Evolutionary conservation across 352 stramenopile genomes (phyloP).

Genomic region (Phytophthora constricta): DNA sequence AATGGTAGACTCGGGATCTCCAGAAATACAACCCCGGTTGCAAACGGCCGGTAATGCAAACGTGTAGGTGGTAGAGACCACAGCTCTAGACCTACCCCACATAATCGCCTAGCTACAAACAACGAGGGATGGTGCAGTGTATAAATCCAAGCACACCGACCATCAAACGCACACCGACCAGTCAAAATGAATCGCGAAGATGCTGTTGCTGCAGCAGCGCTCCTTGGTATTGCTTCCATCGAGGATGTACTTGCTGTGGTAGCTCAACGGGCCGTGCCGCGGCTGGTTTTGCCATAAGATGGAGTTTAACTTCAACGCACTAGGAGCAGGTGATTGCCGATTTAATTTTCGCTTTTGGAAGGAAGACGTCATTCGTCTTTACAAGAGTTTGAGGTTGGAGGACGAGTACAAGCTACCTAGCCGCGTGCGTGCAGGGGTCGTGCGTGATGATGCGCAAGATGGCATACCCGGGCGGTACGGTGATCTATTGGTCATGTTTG

Average conservation of each 20-base stretch:
- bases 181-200: not conserved
- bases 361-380: not conserved
- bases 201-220: not conserved
- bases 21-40: too few species aligned
- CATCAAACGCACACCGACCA: too few species aligned
- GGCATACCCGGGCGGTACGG: not conserved
- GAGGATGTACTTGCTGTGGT: not conserved
- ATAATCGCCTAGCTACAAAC: too few species aligned
- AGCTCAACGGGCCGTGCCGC: not conserved
- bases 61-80: not conserved
- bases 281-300: not conserved
- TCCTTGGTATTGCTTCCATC: not conserved
- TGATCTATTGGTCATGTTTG: not conserved
- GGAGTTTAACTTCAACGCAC: not conserved
- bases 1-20: too few species aligned
- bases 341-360: conserved; percentile 6
- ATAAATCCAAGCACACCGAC: too few species aligned
- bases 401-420: not conserved
- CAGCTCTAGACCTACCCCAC: too few species aligned
- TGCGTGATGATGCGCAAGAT: not conserved
- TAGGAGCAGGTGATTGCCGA: not conserved
- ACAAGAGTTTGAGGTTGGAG: not conserved
- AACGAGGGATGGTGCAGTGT: too few species aligned
- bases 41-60: too few species aligned
- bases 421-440: not conserved